Evolutionary conservation across 2,329 filamentous ascomycete species (phyloP).

Genomic region (Claviceps africana): DNA sequence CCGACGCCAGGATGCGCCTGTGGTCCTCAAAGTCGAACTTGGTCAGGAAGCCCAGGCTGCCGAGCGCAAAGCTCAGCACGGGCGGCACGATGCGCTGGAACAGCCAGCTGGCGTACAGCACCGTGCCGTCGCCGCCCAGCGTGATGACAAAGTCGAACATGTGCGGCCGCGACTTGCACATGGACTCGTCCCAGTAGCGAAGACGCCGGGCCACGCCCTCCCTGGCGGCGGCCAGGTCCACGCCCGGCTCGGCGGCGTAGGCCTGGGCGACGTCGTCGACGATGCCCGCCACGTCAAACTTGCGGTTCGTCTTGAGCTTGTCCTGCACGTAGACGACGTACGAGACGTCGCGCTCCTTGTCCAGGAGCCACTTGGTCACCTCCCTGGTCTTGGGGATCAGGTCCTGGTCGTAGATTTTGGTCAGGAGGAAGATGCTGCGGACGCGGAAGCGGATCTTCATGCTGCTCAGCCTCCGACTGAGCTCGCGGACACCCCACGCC

Average conservation of each 20-base stretch:
- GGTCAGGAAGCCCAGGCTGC: constrained; percentile 86
- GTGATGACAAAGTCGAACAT: constrained; percentile 90
- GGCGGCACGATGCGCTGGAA: constrained; percentile 93
- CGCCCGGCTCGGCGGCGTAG: constrained; percentile 24
- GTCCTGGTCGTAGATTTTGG: constrained; percentile 78
- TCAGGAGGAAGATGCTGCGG: constrained; percentile 71
- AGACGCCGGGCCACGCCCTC: constrained; percentile 38
- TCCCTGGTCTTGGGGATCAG: constrained; percentile 66
- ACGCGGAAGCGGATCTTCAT: constrained; percentile 73
- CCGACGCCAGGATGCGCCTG: constrained; percentile 50
- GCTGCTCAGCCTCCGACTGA: constrained; percentile 73
- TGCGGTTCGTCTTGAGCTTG: constrained; percentile 53
- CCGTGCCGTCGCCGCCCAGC: constrained; percentile 88
- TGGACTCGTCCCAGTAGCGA: constrained; percentile 68
- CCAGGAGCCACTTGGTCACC: constrained; percentile 67
- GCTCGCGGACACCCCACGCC: constrained; percentile 86
- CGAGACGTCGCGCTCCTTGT: constrained; percentile 46
- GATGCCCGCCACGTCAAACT: constrained; percentile 60
- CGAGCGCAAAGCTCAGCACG: constrained; percentile 79
- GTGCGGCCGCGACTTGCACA: constrained; percentile 67
- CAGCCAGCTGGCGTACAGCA: constrained; percentile 89
- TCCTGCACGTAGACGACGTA: constrained; percentile 80
- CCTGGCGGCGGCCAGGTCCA: constrained; percentile 19
- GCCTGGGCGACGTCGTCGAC: constrained; percentile 42
- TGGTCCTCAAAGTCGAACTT: constrained; percentile 86